phyloP scores from a whole-genome alignment of 495 filamentous ascomycete species.

The Podospora anserina region DNA sequence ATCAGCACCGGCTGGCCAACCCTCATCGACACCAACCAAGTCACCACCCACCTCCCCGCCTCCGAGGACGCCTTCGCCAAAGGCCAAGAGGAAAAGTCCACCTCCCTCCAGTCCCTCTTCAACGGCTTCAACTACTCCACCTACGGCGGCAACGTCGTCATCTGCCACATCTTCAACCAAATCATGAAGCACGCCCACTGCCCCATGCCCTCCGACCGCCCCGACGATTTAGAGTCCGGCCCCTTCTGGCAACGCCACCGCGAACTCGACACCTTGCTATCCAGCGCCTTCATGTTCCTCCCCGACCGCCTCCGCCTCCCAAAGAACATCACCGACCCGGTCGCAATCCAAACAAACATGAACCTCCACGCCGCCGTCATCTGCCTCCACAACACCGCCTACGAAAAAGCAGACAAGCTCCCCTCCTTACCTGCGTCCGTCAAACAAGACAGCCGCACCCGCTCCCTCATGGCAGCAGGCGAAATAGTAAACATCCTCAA shows the following conservation, averaged over 20 bases:
- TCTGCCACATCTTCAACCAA: constrained; percentile 41
- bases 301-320: constrained; percentile 43
- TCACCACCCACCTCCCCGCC: constrained; percentile 45
- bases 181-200: constrained; percentile 44
- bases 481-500: constrained; percentile 34
- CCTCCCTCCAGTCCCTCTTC: constrained; percentile 37
- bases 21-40: constrained; percentile 42
- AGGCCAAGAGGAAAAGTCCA: constrained; percentile 34
- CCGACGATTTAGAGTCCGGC: constrained; percentile 40
- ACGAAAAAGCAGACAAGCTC: constrained; percentile 38
- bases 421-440: constrained; percentile 32
- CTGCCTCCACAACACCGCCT: constrained; percentile 43
- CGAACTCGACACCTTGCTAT: constrained; percentile 45
- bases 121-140: constrained; percentile 37
- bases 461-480: constrained; percentile 10
- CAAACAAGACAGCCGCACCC: constrained; percentile 34
- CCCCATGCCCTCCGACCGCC: constrained; percentile 37
- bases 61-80: constrained; percentile 42
- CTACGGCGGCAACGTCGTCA: constrained; percentile 39
- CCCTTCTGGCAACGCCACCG: constrained; percentile 47
- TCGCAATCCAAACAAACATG: constrained; percentile 44
- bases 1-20: constrained; percentile 49
- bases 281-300: constrained; percentile 47
- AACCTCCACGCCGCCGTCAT: constrained; percentile 46
- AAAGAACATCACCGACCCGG: constrained; percentile 33